Evolutionary conservation across 2,329 filamentous ascomycete species (phyloP), one percentile per base, ranked within the genome.

Genomic region (Epicoccum nigrum): DNA sequence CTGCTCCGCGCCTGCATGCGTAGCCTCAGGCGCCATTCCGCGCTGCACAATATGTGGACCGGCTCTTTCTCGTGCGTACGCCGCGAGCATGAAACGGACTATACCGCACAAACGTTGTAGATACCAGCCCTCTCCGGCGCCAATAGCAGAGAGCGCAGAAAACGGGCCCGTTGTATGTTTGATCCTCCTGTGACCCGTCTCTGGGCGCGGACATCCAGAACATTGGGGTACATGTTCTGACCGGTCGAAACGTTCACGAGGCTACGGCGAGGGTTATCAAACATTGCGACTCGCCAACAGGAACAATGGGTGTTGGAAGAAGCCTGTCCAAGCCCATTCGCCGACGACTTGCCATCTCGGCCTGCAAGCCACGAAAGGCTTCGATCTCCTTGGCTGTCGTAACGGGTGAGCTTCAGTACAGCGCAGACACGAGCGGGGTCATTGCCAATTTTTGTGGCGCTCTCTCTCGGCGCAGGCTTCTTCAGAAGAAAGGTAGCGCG

Each of bases 321-420:
- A 70, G 68, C 61, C 63, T 45, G 48, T 43, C 58, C 66, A 68
- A 57, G 56, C 15, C 43, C 45, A 60, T 62, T 69, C 55, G 64
- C 65, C 67, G 65, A 67, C 66, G 60, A 45, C 44, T 53, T 39
- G 37, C 20, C 13, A 13, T 30, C 28, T 30, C 28, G 28, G 28
- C 28, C 28, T 30, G 61, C 60, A 66, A 60, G 66, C 64, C 58
- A 51, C 42, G 37, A 55, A 47, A 47, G 44, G 51, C 55, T 60
- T 65, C 60, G 41, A 49, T 35, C 39, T 33, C 30, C 66, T 68
- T 68, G 66, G 68, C 64, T 50, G 56, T 62, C 57, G 56, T 62
- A 62, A 51, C 59, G 54, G 44, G 52, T 23, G 40, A 25, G 30
- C 35, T 41, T 67, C 51, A 61, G 63, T 61, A 55, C 53, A 45